Conservation (phyloP, 352 stramenopile species). For the Pythium brassicae region DNA sequence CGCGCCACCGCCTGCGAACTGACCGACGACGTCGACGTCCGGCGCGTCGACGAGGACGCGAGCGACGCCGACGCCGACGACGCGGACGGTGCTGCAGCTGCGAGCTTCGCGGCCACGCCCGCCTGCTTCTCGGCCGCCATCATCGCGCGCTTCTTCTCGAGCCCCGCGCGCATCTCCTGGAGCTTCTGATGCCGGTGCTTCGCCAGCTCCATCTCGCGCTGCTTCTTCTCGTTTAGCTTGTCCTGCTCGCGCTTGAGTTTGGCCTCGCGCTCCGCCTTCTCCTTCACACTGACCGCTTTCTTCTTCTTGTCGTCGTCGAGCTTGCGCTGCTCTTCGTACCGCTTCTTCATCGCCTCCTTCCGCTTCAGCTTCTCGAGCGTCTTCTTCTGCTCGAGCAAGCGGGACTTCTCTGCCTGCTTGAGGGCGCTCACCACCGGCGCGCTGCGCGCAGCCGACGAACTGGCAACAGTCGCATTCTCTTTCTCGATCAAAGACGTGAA, state of each 20-base stretch:
- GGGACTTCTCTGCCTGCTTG: constrained; percentile 66
- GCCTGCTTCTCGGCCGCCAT: constrained; percentile 37
- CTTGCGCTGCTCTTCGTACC: constrained; percentile 64
- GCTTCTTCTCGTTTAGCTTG: constrained; percentile 47
- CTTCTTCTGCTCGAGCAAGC: constrained; percentile 66
- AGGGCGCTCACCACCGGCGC: constrained; percentile 59
- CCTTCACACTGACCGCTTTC: constrained; percentile 39
- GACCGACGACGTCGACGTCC: constrained; percentile 1
- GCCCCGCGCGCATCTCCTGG: constrained; percentile 58
- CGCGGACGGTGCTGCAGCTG: no score
- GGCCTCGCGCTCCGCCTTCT: constrained; percentile 58
- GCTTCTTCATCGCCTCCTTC: constrained; percentile 61
- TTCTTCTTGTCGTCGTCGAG: constrained; percentile 70
- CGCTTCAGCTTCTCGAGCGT: constrained; percentile 52
- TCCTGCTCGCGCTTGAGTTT: constrained; percentile 50
- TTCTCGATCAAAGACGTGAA: constrained; percentile 70
- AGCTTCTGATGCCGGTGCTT: constrained; percentile 58
- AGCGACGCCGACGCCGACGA: constrained; percentile 5
- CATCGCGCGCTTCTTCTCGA: constrained; percentile 66
- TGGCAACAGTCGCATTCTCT: constrained; percentile 24
- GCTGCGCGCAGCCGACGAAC: constrained; percentile 21
- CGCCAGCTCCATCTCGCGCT: constrained; percentile 55
- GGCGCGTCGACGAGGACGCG: constrained; percentile 1
- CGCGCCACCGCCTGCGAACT: neutral
- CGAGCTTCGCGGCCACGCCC: constrained; percentile 16